phyloP scores from a whole-genome alignment of 129 eudicot genomes.

The Arctium minus region DNA sequence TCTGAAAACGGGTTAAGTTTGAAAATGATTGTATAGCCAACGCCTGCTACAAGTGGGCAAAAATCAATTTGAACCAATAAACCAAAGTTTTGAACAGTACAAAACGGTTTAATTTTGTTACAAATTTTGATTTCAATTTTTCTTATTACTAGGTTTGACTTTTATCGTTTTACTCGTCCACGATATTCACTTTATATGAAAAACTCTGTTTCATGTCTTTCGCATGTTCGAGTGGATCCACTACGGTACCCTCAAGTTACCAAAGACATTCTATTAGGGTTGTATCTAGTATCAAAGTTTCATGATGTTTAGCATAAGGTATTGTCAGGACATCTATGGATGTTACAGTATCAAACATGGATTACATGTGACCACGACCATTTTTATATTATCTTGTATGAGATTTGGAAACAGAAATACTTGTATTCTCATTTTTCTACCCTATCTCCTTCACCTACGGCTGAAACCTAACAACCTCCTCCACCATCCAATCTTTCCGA shows the following conservation, averaged over 20 bases:
- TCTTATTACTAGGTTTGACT: background rate
- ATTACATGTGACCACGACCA: too few species aligned
- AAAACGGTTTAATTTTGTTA: background rate
- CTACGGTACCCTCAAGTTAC: too few species aligned
- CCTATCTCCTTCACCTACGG: too few species aligned
- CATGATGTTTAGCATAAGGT: background rate
- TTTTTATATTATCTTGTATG: background rate
- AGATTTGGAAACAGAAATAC: background rate
- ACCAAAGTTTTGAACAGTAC: background rate
- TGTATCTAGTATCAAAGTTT: background rate
- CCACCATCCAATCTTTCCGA: too few species aligned
- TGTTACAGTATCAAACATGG: background rate
- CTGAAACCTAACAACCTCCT: too few species aligned
- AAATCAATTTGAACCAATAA: background rate
- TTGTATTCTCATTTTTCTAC: background rate
- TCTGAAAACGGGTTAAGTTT: background rate
- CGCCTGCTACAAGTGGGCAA: background rate
- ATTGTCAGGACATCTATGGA: background rate
- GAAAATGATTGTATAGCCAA: background rate
- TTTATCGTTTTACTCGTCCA: background rate
- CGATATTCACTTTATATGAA: too few species aligned
- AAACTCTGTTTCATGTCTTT: too few species aligned
- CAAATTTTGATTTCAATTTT: background rate
- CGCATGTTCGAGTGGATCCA: too few species aligned
- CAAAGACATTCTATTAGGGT: background rate